phyloP scores from a whole-genome alignment of 2,329 filamentous ascomycete genomes.

The Achaetomium macrosporum region DNA sequence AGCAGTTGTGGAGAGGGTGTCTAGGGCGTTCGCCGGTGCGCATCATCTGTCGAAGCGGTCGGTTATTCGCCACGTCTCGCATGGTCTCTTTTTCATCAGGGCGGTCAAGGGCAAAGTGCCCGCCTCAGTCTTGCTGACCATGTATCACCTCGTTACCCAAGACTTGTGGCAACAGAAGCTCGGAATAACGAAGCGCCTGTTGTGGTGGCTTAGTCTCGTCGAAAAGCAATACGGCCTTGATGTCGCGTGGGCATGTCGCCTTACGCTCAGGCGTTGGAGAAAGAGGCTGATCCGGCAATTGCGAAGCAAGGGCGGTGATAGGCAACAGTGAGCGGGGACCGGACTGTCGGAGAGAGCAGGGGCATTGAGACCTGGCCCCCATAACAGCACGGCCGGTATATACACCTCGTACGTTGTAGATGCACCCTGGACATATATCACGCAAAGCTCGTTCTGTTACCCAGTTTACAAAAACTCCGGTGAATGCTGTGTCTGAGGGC shows the following conservation, averaged over 20 bases:
- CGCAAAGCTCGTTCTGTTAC: no score
- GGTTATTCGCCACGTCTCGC: conserved; percentile 29
- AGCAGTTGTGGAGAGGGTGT: conserved; percentile 21
- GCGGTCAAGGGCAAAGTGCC: conserved; percentile 23
- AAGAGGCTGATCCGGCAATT: conserved; percentile 10
- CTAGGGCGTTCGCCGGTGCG: conserved; percentile 18
- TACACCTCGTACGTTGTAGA: no score
- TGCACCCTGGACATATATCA: no score
- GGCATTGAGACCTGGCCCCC: no score
- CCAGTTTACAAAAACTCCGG: no score
- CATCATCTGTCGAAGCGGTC: conserved; percentile 21
- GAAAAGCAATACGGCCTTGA: conserved; percentile 24
- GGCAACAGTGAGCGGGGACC: no score
- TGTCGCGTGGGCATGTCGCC: conserved; percentile 19
- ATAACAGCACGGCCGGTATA: no score
- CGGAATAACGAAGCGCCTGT: conserved; percentile 32
- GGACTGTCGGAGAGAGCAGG: no score
- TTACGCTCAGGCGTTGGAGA: conserved; percentile 25
- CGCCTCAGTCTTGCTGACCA: conserved; percentile 24
- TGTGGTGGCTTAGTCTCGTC: conserved; percentile 33
- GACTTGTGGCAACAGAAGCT: conserved; percentile 31
- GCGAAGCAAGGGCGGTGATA: background rate
- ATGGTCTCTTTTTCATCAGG: conserved; percentile 29
- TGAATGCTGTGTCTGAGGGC: no score
- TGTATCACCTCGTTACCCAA: conserved; percentile 32